Evolutionary conservation across 2,329 filamentous ascomycete genomes (phyloP).

Genomic region (Arachnomyces sp.): DNA sequence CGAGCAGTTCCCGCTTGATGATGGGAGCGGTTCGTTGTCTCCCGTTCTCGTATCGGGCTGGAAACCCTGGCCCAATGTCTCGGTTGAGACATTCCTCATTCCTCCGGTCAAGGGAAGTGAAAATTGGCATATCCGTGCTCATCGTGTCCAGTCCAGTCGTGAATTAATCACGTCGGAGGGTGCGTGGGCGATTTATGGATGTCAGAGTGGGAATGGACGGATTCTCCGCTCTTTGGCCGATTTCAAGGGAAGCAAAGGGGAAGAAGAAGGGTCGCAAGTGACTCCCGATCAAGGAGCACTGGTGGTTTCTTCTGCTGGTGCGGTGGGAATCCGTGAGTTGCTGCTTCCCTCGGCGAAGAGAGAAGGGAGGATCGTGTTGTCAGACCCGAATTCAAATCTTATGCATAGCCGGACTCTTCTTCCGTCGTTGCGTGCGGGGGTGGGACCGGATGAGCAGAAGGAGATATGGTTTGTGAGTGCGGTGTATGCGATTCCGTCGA

Average conservation of each 20-base stretch:
- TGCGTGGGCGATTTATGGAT: conserved; percentile 60
- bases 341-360: conserved; percentile 29
- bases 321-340: conserved; percentile 45
- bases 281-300: conserved; percentile 27
- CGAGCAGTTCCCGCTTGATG: conserved; percentile 39
- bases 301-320: conserved; percentile 43
- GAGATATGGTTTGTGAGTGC: conserved; percentile 61
- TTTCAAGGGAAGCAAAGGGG: conserved; percentile 8
- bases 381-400: conserved; percentile 72
- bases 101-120: conserved; percentile 52
- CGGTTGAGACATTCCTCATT: conserved; percentile 57
- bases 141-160: conserved; percentile 53
- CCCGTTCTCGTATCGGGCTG: conserved; percentile 62
- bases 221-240: conserved; percentile 38
- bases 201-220: conserved; percentile 53
- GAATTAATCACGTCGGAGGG: conserved; percentile 66
- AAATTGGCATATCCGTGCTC: conserved; percentile 63
- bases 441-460: conserved; percentile 45
- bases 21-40: conserved; percentile 23
- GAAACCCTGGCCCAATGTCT: conserved; percentile 63
- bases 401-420: conserved; percentile 65
- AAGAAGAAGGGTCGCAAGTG: conserved; percentile 36
- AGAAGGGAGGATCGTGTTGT: conserved; percentile 60
- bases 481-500: conserved; percentile 62
- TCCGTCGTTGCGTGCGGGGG: conserved; percentile 58